Conservation (phyloP, 306 rosid species). For the Trifolium fragiferum region DNA sequence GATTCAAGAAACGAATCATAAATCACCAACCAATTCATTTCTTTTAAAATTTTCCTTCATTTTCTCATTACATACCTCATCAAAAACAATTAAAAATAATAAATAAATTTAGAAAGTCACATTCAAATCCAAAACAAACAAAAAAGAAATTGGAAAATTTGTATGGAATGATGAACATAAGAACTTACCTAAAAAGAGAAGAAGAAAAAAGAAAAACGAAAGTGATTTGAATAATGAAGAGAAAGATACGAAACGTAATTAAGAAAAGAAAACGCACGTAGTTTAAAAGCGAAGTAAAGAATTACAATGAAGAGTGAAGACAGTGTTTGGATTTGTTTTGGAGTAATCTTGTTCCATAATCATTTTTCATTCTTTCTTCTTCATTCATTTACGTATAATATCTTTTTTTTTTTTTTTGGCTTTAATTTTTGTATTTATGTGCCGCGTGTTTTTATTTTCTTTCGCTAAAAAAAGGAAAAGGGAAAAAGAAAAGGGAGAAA, state of each 20-base stretch:
- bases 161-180: conserved; percentile 28
- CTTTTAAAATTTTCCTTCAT: background rate
- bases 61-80: conserved; percentile 19
- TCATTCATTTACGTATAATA: conserved; percentile 11
- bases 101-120: conserved; percentile 26
- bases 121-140: conserved; percentile 2
- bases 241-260: conserved; percentile 68
- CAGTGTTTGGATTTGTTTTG: conserved; percentile 27
- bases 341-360: conserved; percentile 39
- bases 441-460: conserved; percentile 12
- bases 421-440: conserved; percentile 35
- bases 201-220: background rate
- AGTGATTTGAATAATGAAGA: conserved; percentile 40
- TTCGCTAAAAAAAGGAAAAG: background rate
- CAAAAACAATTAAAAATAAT: background rate
- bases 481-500: background rate
- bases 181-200: conserved; percentile 24
- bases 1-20: conserved; percentile 24
- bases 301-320: conserved; percentile 40
- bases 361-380: conserved; percentile 40
- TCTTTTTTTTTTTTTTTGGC: background rate
- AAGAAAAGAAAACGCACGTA: conserved; percentile 50
- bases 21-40: background rate
- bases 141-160: background rate
- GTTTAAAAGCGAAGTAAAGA: conserved; percentile 79